A percentile compares a stretch with the other conserved stretches of the same genome.
phyloP scores from a whole-genome alignment of 1,139 yeast genomes.

The Geotrichum fermentans region DNA sequence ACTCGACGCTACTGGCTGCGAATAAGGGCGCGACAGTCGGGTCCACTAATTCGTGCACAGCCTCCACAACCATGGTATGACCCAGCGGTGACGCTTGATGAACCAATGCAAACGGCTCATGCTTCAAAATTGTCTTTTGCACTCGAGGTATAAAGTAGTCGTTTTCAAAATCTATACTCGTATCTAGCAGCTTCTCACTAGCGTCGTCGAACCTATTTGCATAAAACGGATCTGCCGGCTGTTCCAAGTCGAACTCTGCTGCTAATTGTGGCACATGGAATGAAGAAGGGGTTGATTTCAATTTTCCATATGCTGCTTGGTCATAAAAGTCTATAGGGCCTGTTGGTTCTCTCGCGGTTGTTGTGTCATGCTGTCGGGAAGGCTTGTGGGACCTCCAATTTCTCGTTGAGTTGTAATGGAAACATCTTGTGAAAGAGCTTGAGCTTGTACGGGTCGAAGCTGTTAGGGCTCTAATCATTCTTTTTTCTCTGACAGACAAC shows the following conservation, averaged over 20 bases:
- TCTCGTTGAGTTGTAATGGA: not conserved
- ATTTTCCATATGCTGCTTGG: slow-evolving; percentile 1
- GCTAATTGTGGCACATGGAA: slow-evolving; percentile 14
- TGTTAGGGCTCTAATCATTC: not conserved
- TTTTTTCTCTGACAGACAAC: no score
- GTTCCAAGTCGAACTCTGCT: slow-evolving; percentile 8
- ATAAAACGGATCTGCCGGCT: slow-evolving; percentile 4
- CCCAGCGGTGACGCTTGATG: slow-evolving; percentile 19
- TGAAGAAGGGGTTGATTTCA: slow-evolving; percentile 16
- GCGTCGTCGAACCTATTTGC: slow-evolving; percentile 3
- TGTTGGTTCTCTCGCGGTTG: not conserved
- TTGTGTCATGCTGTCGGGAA: not conserved
- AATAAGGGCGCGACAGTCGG: slow-evolving; percentile 13
- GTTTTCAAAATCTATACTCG: slow-evolving; percentile 14
- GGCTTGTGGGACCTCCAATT: not conserved
- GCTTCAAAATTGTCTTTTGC: slow-evolving; percentile 9
- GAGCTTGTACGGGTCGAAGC: no score
- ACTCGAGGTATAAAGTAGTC: slow-evolving; percentile 17
- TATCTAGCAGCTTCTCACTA: slow-evolving; percentile 7
- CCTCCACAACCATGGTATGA: slow-evolving; percentile 12
- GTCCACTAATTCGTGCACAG: slow-evolving; percentile 2
- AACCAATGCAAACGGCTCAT: slow-evolving; percentile 13
- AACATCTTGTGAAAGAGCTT: not conserved
- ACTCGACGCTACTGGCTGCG: slow-evolving; percentile 7
- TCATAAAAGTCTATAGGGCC: not conserved